Evolutionary conservation across 441 rosid species (phyloP).

Genomic region (Arabidopsis lyrata): DNA sequence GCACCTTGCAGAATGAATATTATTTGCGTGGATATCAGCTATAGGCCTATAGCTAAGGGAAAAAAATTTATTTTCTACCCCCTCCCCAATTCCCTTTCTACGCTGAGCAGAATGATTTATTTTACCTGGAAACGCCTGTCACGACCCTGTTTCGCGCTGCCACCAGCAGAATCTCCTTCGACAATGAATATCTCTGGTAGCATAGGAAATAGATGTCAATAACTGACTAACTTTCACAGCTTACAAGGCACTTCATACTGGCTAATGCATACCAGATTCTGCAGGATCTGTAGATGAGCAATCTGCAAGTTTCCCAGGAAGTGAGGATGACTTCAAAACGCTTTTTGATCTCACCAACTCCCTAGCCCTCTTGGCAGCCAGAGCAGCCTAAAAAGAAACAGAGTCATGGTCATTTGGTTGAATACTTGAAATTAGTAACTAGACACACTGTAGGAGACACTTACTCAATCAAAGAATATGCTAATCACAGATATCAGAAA

Average conservation of each 20-base stretch:
- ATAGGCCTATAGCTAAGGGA: too few relatives aligned
- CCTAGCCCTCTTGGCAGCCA: constrained; percentile 96
- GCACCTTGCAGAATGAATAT: too few relatives aligned
- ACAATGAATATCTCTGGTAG: constrained; percentile 94
- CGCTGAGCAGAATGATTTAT: background rate
- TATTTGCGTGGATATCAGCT: too few relatives aligned
- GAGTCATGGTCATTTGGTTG: constrained; percentile 19
- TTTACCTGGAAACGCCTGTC: constrained; percentile 96
- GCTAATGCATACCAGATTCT: constrained; percentile 67
- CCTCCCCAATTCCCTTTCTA: too few relatives aligned
- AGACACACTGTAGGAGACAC: constrained; percentile 2
- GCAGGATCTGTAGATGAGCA: constrained; percentile 88
- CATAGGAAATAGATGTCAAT: constrained; percentile 18
- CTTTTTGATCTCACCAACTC: constrained; percentile 91
- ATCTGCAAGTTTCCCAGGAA: constrained; percentile 95
- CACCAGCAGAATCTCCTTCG: constrained; percentile 99
- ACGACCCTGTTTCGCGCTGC: constrained; percentile 99
- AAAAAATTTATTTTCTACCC: too few relatives aligned
- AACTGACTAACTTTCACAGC: background rate
- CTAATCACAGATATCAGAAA: constrained; percentile 1
- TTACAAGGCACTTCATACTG: constrained; percentile 13
- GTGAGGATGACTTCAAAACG: constrained; percentile 85
- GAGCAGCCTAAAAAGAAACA: constrained; percentile 73
- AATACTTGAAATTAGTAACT: constrained; percentile 1
- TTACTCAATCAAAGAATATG: background rate